Evolutionary conservation across 2,329 filamentous ascomycete genomes (phyloP), one percentile per base, ranked within the genome.

Genomic region (Clarireedia paspali): DNA sequence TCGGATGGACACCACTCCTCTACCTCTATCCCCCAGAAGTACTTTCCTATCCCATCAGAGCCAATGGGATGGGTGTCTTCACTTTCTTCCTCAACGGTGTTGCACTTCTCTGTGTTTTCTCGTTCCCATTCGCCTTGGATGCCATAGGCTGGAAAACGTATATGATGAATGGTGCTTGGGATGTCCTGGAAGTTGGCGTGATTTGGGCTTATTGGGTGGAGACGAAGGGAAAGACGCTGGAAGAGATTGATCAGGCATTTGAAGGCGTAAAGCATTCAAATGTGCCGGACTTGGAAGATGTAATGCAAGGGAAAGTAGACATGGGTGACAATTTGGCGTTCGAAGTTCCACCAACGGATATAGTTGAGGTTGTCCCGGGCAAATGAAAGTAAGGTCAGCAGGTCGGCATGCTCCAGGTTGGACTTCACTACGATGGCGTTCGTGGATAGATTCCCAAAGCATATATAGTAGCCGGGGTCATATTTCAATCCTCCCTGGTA

Each of bases 1-100:
- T 80, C n/a, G 75, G 71, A 0, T 77, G 74, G 74, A 79, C 76
- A 6, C 76, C 76, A 2, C 61, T 80, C 26, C 67, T 74, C 0
- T 73, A 71, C 50, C 66, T 78, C 1, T 79, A 79, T 57, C 75
- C 76, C 0, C 71, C 76, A 0, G 77, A 79, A 63, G 69, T 78
- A 7, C 50, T 78, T 62, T 73, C 75, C 62, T 78, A 76, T 59
- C 72, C 73, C 0, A 75, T 78, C 46, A 72, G 76, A 20, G 75
- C 75, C 0, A 75, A 75, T 48, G 76, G 76, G 1, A 66, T 77
- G 60, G 74, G 70, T 0, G 64, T 74, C 40, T 74, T 72, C 14
- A 57, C 62, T 2, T 64, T 71, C 14, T 56, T 59, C 17, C 55
- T 70, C 10, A 71, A 70, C 34, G 57, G 57, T 2, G 62, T 71